Evolutionary conservation across 176 grass and related monocot species (phyloP), one percentile per base, ranked within the genome.

Genomic region (Echinochloa phyllopogon): DNA sequence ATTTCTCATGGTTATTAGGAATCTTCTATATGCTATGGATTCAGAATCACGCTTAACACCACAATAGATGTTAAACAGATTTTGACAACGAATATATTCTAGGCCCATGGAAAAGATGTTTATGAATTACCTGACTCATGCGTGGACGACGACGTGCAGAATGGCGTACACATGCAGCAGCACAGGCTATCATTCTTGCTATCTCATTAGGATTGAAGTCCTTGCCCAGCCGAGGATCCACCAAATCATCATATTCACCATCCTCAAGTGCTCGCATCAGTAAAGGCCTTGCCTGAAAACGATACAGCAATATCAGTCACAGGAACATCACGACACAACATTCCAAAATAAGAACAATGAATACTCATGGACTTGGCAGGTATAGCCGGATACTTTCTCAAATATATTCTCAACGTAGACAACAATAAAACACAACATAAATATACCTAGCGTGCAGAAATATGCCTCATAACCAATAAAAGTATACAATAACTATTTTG

Each of bases 161-260:
- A 88, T 98, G 93, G 64, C 96, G 93, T 12, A 98, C 93, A 72
- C 96, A 98, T 83, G 96, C 96, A 72, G 93, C 93, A 8, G 93
- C 93, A 84, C 94, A 93, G 14, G 93, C 93, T 84, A 98, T 94
- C 96, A 96, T 94, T 74, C 91, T 87, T 55, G 90, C 89, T 42
- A 99, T 94, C 84, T 99, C 94, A 77, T 89, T 84, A 39, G 87
- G 77, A 82, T 67, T 96, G 72, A 90, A 94, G 79, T 99, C 86
- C 80, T 84, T 96, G 14, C 64, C 80, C 38, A 99, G 77, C 36
- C 74, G 82, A 81, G 81, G 57, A 89, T 99, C 96, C 70, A 99
- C 94, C 37, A 99, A 76, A 8, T 27, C 25, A 24, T 96, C 84
- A 9, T 91, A 96, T 37, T 91, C 85, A 27, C 96, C 94, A 77